phyloP scores from a whole-genome alignment of 2,329 filamentous ascomycete genomes.

The Microascus cirrosus region DNA sequence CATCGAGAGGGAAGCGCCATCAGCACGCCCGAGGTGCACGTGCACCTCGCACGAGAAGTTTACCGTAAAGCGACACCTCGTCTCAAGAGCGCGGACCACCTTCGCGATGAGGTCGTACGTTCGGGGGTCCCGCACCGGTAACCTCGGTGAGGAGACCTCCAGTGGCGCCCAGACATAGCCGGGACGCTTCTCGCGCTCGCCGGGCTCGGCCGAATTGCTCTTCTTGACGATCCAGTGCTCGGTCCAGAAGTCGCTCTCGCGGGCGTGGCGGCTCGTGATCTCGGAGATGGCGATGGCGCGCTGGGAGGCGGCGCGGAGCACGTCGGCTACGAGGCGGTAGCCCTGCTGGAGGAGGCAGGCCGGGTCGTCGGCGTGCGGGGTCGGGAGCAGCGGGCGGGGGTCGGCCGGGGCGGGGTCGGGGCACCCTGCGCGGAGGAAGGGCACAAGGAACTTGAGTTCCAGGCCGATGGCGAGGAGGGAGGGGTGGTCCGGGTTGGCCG shows the following conservation, averaged over 20 bases:
- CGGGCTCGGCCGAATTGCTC: conserved; percentile 24
- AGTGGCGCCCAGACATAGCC: conserved; percentile 20
- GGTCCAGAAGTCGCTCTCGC: conserved; percentile 21
- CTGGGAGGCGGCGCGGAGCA: conserved; percentile 10
- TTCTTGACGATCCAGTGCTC: conserved; percentile 27
- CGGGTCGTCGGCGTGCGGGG: neutral
- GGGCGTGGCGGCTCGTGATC: conserved; percentile 10
- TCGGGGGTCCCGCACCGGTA: conserved; percentile 13
- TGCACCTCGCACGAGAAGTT: conserved; percentile 27
- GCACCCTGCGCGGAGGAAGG: conserved; percentile 10
- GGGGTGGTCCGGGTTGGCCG: neutral
- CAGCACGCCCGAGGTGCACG: conserved; percentile 23
- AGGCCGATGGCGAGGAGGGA: conserved; percentile 12
- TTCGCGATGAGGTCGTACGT: conserved; percentile 10
- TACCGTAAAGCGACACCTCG: conserved; percentile 14
- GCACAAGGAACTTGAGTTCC: conserved; percentile 20
- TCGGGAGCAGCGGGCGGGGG: conserved; percentile 3
- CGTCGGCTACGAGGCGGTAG: conserved; percentile 13
- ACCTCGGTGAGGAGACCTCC: conserved; percentile 24
- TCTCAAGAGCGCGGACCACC: conserved; percentile 14
- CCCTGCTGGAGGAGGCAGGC: conserved; percentile 10
- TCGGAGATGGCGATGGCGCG: conserved; percentile 16
- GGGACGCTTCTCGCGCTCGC: conserved; percentile 9
- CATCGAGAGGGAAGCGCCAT: conserved; percentile 19
- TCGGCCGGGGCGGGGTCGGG: conserved; percentile 4